Evolutionary conservation across 2,329 filamentous ascomycete genomes (phyloP).

Genomic region (Penicillium sp.): DNA sequence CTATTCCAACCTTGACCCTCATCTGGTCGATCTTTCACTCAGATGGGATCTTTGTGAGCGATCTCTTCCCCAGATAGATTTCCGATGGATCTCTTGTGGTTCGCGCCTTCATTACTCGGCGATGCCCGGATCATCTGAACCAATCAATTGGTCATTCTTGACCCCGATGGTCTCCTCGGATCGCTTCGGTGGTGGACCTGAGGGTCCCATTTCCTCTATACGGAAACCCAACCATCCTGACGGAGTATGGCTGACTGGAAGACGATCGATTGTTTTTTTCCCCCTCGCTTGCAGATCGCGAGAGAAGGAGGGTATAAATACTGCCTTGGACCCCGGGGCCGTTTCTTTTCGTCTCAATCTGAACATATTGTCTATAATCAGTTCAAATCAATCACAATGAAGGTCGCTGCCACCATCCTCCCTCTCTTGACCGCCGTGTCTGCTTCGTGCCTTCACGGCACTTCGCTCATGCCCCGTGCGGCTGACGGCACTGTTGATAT

Average conservation of each 20-base stretch:
- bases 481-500: conserved; percentile 10
- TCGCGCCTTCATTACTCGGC: not conserved
- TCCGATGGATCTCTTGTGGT: not conserved
- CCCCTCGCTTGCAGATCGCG: not conserved
- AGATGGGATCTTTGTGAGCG: not conserved
- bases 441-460: conserved; percentile 14
- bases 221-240: not conserved
- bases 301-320: not conserved
- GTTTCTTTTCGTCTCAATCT: not conserved
- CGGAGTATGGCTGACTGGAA: not conserved
- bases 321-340: no score
- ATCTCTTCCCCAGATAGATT: not conserved
- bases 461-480: conserved; percentile 11
- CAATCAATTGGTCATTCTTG: not conserved
- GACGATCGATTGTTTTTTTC: not conserved
- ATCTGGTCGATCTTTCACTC: not conserved
- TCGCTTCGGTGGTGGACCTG: not conserved
- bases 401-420: conserved; percentile 8
- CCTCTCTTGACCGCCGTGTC: conserved; percentile 8
- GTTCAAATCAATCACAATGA: conserved; percentile 5
- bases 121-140: not conserved
- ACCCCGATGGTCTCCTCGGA: not conserved
- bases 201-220: not conserved
- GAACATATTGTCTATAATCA: not conserved
- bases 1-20: not conserved